Evolutionary conservation across 257 asterid species (phyloP).

Genomic region (Fraxinus cuspidata): DNA sequence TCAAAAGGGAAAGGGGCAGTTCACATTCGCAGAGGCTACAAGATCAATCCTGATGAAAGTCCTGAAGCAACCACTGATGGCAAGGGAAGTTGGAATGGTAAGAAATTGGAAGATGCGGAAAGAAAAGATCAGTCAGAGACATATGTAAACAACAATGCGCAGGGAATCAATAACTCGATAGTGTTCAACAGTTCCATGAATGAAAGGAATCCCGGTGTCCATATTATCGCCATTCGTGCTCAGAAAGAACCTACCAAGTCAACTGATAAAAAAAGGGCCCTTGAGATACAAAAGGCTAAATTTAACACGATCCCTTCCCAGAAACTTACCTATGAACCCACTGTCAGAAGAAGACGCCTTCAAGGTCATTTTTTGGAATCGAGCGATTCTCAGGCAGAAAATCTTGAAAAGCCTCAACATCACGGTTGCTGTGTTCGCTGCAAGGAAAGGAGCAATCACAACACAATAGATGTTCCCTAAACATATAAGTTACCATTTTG

Average conservation of each 20-base stretch:
- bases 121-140: conserved; percentile 47
- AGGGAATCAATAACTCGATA: conserved; percentile 79
- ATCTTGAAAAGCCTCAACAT: conserved; percentile 55
- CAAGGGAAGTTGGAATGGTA: conserved; percentile 40
- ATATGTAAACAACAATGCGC: conserved; percentile 71
- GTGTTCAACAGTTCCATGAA: conserved; percentile 57
- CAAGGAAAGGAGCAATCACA: conserved; percentile 36
- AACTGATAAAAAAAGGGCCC: conserved; percentile 9
- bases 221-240: conserved; percentile 35
- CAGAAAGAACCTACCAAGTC: conserved; percentile 37
- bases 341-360: conserved; percentile 74
- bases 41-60: conserved; percentile 46
- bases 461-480: conserved; percentile 36
- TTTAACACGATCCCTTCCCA: conserved; percentile 40
- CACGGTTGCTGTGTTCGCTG: conserved; percentile 76
- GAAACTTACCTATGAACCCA: conserved; percentile 60
- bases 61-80: conserved; percentile 48
- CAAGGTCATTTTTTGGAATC: conserved; percentile 65
- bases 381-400: conserved; percentile 65
- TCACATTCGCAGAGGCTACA: conserved; percentile 74
- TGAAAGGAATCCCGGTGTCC: conserved; percentile 74
- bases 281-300: conserved; percentile 49
- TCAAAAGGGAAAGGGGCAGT: conserved; percentile 40
- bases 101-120: conserved; percentile 28
- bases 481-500: conserved; percentile 1